These are phyloP conservation scores for Polyrhizophydium stewartii DNA, from an alignment of 371 early-diverging fungal species.

Conservation along the genomic window DNA sequence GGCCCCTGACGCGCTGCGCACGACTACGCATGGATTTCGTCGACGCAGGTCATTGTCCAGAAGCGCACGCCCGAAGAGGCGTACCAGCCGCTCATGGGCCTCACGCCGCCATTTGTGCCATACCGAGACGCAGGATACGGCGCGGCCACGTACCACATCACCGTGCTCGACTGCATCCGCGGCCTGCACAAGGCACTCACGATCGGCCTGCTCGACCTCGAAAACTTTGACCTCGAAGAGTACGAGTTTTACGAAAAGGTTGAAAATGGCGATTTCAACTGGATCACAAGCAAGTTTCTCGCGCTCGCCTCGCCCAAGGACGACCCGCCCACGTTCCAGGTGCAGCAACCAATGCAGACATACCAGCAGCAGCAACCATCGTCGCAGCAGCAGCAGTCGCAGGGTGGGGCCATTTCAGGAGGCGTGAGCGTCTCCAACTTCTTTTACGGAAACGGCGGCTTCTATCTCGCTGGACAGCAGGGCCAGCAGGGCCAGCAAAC, in stretches of 20 bases:
- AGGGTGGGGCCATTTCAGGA: neutral
- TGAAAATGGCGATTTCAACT: slow-evolving; percentile 64
- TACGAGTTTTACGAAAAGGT: slow-evolving; percentile 63
- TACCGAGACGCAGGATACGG: slow-evolving; percentile 67
- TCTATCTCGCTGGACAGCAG: neutral
- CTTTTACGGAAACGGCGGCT: neutral
- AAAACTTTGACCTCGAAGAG: slow-evolving; percentile 49
- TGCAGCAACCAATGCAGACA: slow-evolving; percentile 6
- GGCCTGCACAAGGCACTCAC: slow-evolving; percentile 51
- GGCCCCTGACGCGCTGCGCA: neutral
- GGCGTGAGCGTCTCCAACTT: too few relatives aligned
- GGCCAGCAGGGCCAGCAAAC: neutral
- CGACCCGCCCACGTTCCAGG: slow-evolving; percentile 19
- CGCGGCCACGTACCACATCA: slow-evolving; percentile 53
- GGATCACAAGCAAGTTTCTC: slow-evolving; percentile 57
- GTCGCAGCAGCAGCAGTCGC: neutral
- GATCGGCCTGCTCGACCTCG: slow-evolving; percentile 49
- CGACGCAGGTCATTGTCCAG: slow-evolving; percentile 44
- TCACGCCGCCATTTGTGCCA: slow-evolving; percentile 41
- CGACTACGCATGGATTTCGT: neutral
- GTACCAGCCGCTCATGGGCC: slow-evolving; percentile 35
- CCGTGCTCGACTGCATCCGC: slow-evolving; percentile 55
- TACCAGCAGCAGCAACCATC: neutral
- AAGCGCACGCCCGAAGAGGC: slow-evolving; percentile 54
- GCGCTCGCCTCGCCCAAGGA: slow-evolving; percentile 60